Base-by-base conservation (phyloP, 768 basidiomycete species). In the Leccinellum luteum region DNA sequence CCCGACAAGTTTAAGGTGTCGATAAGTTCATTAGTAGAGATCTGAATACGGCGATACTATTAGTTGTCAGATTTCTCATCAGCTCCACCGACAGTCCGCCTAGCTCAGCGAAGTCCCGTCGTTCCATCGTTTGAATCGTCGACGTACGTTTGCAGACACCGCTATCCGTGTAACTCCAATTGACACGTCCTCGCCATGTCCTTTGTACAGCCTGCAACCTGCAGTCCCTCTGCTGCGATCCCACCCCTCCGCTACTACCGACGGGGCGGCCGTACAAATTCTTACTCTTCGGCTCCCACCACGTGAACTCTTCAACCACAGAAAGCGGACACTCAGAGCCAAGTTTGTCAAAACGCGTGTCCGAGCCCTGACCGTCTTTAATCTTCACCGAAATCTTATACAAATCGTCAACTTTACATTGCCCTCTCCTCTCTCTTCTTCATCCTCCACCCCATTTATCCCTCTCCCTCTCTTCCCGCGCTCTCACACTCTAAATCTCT, bases 321-420 rank as follows among this genome's bases (percentile, higher is more conserved):
- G 64, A 65, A 71, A 71, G 60, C 66, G 65, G 60, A 64, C 66
- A 53, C 65, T 62, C 65, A 65, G 65, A 55, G 47, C 69, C 68
- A 63, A 73, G 71, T 71, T 73, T 71, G 69, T 73, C 60, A 28
- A n/a, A 72, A 66, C 72, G 71, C 71, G 71, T 72, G 71, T 63
- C 67, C 62, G 73, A 68, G 69, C 66, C 64, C 67, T 67, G 70
- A 52, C 68, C 57, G 58, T 54, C 69, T 63, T 69, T 68, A 73
- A 73, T 71, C 69, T 70, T 34, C 70, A 34, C 67, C 56, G 69
- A 67, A 65, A 71, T 70, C 70, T 48, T 69, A 61, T 60, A 59
- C 60, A 64, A 59, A 72, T 72, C 67, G 57, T 70, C 70, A 56
- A 47, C 66, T 60, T 56, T 53, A 21, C 63, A 66, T 64, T 61